These are phyloP conservation scores for Lagenaria siceraria DNA, from an alignment of 306 rosid species.

Conservation along the genomic window DNA sequence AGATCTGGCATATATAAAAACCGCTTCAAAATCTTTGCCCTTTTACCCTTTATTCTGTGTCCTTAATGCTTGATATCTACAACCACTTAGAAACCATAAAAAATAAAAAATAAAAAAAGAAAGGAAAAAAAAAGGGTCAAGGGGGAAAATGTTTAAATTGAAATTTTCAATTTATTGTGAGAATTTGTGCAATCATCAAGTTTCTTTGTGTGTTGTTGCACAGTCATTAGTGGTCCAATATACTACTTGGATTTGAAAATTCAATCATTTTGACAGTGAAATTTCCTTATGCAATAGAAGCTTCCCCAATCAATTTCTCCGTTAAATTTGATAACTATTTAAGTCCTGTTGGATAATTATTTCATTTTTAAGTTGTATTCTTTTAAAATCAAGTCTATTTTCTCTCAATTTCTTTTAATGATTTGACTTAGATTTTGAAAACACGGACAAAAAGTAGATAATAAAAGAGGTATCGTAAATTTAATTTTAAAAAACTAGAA, in stretches of 20 bases:
- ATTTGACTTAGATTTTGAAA: too few relatives aligned
- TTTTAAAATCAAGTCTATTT: too few relatives aligned
- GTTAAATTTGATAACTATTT: too few relatives aligned
- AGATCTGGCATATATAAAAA: not conserved
- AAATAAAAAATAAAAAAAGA: not conserved
- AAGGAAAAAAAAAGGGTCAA: not conserved
- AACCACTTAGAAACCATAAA: not conserved
- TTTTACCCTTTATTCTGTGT: not conserved
- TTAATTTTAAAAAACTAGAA: too few relatives aligned
- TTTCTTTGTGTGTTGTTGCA: not conserved
- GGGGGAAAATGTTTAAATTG: not conserved
- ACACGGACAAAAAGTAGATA: too few relatives aligned
- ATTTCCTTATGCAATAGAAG: not conserved
- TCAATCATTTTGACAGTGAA: not conserved
- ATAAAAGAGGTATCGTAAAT: too few relatives aligned
- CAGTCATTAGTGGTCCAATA: conserved; percentile 2
- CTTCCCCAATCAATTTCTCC: not conserved
- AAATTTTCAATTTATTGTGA: not conserved
- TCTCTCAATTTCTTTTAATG: too few relatives aligned
- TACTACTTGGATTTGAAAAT: not conserved
- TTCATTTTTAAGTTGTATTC: too few relatives aligned
- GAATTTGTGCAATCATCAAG: not conserved
- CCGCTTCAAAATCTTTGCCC: not conserved
- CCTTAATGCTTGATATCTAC: not conserved
- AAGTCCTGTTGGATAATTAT: too few relatives aligned